Percentiles rank a stretch among this genome's conserved stretches.
phyloP scores from a whole-genome alignment of 2,329 filamentous ascomycete genomes.

The Penicillium vulpinum region DNA sequence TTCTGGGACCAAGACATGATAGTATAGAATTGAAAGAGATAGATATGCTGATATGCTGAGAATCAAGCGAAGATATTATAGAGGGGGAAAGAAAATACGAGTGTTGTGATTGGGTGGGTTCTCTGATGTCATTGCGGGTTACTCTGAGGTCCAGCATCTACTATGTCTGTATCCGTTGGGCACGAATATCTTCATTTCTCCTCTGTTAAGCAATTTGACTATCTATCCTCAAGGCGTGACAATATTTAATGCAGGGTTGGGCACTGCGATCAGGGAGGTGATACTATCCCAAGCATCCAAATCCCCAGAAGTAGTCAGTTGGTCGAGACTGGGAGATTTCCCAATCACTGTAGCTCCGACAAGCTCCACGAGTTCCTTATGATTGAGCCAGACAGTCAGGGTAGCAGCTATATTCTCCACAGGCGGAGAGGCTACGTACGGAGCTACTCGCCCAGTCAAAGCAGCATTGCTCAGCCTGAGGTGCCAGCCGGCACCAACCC shows the following conservation, averaged over 20 bases:
- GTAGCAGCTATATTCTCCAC: too few relatives aligned
- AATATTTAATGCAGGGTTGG: background rate
- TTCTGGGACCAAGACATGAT: constrained; percentile 80
- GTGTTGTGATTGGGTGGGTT: constrained; percentile 50
- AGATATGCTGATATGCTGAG: constrained; percentile 19
- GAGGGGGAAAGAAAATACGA: constrained; percentile 42
- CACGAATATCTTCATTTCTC: background rate
- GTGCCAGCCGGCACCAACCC: too few relatives aligned
- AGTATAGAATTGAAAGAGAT: constrained; percentile 7
- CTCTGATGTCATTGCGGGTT: constrained; percentile 21
- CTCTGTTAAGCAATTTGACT: too few relatives aligned
- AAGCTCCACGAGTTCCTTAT: too few relatives aligned
- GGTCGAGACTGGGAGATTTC: too few relatives aligned
- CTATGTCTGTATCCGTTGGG: background rate
- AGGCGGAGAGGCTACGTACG: too few relatives aligned
- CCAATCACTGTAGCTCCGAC: too few relatives aligned
- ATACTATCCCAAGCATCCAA: background rate
- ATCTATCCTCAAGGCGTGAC: background rate
- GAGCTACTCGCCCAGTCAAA: too few relatives aligned
- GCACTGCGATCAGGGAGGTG: background rate
- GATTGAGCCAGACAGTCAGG: too few relatives aligned
- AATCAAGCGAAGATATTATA: constrained; percentile 7
- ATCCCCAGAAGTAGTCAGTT: too few relatives aligned
- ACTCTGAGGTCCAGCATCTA: too few relatives aligned
- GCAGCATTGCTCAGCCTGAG: too few relatives aligned